These are phyloP conservation scores for Lichtheimia corymbifera DNA, from an alignment of 371 early-diverging fungal genomes.

Conservation along the genomic window DNA sequence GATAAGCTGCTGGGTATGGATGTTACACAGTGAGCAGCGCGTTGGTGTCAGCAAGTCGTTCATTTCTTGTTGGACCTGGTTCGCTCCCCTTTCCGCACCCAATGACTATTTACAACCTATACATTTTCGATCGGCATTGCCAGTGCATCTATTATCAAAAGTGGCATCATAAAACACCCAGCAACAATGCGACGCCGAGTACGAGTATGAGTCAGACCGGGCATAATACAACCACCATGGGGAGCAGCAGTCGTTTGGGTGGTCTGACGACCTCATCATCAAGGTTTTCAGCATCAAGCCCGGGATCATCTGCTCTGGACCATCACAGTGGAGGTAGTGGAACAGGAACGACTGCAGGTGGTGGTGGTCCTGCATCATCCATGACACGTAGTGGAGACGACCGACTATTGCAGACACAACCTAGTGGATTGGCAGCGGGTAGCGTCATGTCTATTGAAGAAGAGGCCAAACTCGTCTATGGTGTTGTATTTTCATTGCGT, in stretches of 20 bases:
- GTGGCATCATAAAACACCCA: slow-evolving; percentile 57
- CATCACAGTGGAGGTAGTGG: slow-evolving; percentile 30
- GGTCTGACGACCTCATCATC: slow-evolving; percentile 28
- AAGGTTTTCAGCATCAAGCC: slow-evolving; percentile 41
- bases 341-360: slow-evolving; percentile 13
- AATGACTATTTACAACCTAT: slow-evolving; percentile 80
- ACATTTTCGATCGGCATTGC: slow-evolving; percentile 94
- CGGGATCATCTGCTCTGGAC: slow-evolving; percentile 25
- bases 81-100: not conserved
- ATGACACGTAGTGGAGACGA: slow-evolving; percentile 30
- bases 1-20: too few species aligned
- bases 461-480: slow-evolving; percentile 92
- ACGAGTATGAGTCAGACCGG: slow-evolving; percentile 22
- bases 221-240: slow-evolving; percentile 8
- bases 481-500: slow-evolving; percentile 84
- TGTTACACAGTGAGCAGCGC: too few species aligned
- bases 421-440: slow-evolving; percentile 47
- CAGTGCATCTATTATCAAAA: slow-evolving; percentile 83
- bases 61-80: too few species aligned
- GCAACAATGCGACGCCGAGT: slow-evolving; percentile 30
- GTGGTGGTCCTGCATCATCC: slow-evolving; percentile 18
- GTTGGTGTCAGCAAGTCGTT: too few species aligned
- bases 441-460: slow-evolving; percentile 78
- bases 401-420: slow-evolving; percentile 16
- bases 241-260: slow-evolving; percentile 30